phyloP scores from a whole-genome alignment of 2,329 filamentous ascomycete genomes.

The Cladosporium sp. region DNA sequence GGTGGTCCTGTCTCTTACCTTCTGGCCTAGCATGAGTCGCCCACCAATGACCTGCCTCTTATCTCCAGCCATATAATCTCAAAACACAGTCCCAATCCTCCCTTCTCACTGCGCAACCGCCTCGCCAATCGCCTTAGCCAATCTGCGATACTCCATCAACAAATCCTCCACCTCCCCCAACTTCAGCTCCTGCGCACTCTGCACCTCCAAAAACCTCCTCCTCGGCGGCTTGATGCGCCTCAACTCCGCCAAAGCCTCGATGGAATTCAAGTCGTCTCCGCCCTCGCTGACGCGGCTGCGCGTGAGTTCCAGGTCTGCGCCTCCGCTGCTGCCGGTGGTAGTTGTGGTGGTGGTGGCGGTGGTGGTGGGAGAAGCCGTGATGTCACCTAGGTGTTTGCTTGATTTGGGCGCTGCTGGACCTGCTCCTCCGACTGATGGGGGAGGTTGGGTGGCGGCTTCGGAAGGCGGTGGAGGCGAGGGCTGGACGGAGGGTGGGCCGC shows the following conservation, averaged over 20 bases:
- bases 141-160: constrained; percentile 33
- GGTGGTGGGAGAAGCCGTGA: constrained; percentile 24
- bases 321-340: constrained; percentile 10
- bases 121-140: constrained; percentile 40
- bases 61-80: neutral
- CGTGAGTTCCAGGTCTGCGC: neutral
- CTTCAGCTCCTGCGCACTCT: constrained; percentile 42
- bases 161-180: constrained; percentile 46
- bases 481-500: constrained; percentile 11
- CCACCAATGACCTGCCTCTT: too few relatives aligned
- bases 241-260: constrained; percentile 41
- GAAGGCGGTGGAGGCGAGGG: neutral
- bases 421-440: neutral
- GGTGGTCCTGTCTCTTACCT: too few relatives aligned
- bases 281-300: constrained; percentile 1
- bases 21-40: too few relatives aligned
- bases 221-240: constrained; percentile 43
- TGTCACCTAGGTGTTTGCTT: constrained; percentile 26
- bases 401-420: constrained; percentile 14
- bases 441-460: neutral
- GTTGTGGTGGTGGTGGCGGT: constrained; percentile 12
- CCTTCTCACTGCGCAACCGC: constrained; percentile 29
- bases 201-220: constrained; percentile 44
- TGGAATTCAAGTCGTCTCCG: constrained; percentile 33
- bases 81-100: neutral